These are phyloP conservation scores for Lupinus albus DNA, from an alignment of 306 rosid species.

Conservation along the genomic window DNA sequence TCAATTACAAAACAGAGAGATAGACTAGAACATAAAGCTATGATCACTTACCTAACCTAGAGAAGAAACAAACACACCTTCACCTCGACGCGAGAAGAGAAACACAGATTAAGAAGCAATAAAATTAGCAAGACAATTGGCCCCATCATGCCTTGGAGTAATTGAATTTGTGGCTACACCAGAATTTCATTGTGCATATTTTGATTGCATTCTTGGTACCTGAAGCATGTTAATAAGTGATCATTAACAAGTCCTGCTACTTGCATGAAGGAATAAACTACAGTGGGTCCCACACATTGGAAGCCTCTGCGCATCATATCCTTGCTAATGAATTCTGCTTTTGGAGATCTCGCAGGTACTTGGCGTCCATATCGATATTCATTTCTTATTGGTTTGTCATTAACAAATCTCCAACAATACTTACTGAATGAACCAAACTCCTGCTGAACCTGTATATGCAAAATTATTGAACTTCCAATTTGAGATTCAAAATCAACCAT, in stretches of 20 bases:
- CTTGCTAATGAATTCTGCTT: constrained; percentile 86
- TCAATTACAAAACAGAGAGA: constrained; percentile 36
- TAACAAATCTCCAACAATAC: constrained; percentile 89
- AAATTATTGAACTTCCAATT: constrained; percentile 10
- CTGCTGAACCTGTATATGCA: constrained; percentile 59
- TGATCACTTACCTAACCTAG: constrained; percentile 21
- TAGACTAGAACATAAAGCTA: constrained; percentile 36
- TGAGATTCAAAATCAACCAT: not conserved
- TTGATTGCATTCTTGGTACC: constrained; percentile 62
- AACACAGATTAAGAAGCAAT: constrained; percentile 31
- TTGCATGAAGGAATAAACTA: constrained; percentile 90
- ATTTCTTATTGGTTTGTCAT: constrained; percentile 64
- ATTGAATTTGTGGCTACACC: constrained; percentile 38
- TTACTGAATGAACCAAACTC: constrained; percentile 89
- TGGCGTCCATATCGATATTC: constrained; percentile 75
- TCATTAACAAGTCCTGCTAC: constrained; percentile 83
- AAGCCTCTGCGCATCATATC: constrained; percentile 92
- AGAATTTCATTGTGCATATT: constrained; percentile 41
- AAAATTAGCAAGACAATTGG: constrained; percentile 12
- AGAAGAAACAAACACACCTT: constrained; percentile 32
- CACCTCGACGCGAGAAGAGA: constrained; percentile 43
- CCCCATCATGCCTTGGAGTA: constrained; percentile 25
- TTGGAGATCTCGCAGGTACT: constrained; percentile 86
- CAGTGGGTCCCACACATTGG: constrained; percentile 93
- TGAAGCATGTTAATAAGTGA: constrained; percentile 74